Conservation (phyloP, 1,284 basidiomycete genomes). For the Polyporus tsugae region DNA sequence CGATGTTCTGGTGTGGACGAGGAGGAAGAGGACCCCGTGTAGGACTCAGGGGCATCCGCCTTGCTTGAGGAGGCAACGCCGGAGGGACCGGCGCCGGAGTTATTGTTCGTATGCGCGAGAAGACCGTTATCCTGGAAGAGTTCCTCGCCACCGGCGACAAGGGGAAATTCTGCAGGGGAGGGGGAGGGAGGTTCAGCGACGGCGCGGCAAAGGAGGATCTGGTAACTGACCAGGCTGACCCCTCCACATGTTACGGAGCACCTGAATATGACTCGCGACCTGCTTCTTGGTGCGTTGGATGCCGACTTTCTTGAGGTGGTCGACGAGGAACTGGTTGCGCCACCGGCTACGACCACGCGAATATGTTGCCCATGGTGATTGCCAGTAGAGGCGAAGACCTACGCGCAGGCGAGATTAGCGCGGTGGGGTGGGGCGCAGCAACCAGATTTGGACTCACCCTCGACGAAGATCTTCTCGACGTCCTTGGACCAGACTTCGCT, state of each 20-base stretch:
- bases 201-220: constrained; percentile 9
- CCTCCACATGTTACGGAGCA: constrained; percentile 86
- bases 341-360: constrained; percentile 79
- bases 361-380: constrained; percentile 80
- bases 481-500: constrained; percentile 84
- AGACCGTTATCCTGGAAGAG: constrained; percentile 61
- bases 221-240: constrained; percentile 67
- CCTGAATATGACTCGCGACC: constrained; percentile 85
- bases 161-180: constrained; percentile 55
- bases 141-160: constrained; percentile 80
- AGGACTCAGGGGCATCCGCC: constrained; percentile 30
- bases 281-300: constrained; percentile 82
- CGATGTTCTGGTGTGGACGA: constrained; percentile 34
- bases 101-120: constrained; percentile 42
- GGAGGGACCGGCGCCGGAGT: constrained; percentile 27
- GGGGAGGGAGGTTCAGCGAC: constrained; percentile 41
- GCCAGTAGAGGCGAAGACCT: constrained; percentile 81
- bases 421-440: constrained; percentile 4
- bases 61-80: constrained; percentile 24
- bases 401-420: constrained; percentile 23
- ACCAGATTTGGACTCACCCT: constrained; percentile 53
- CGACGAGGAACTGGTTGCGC: constrained; percentile 85
- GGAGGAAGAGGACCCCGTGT: constrained; percentile 36
- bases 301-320: constrained; percentile 71
- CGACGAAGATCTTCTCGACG: constrained; percentile 78